Evolutionary conservation across 768 basidiomycete species (phyloP).

Genomic region (Tylopilus sp.): DNA sequence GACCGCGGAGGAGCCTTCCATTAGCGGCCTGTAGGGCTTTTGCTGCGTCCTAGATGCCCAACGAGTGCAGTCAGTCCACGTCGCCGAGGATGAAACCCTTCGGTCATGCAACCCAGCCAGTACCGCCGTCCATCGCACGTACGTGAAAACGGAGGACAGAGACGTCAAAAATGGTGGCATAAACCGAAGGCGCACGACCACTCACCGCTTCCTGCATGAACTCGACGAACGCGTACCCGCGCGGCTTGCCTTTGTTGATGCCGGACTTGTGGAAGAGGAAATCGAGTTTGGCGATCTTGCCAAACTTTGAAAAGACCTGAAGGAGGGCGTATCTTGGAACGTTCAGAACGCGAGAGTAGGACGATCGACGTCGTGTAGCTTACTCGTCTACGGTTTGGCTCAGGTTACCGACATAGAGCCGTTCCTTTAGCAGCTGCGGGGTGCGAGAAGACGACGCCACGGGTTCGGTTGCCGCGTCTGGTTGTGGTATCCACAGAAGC

Average conservation of each 20-base stretch:
- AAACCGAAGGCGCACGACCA: slow-evolving; percentile 27
- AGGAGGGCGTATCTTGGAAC: slow-evolving; percentile 74
- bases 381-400: slow-evolving; percentile 87
- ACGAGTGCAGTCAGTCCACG: slow-evolving; percentile 19
- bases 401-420: slow-evolving; percentile 89
- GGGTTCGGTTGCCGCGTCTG: slow-evolving; percentile 20
- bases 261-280: slow-evolving; percentile 95
- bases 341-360: slow-evolving; percentile 7
- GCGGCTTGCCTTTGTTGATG: slow-evolving; percentile 82
- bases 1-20: slow-evolving; percentile 79
- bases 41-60: slow-evolving; percentile 68
- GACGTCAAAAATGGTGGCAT: slow-evolving; percentile 26
- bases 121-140: slow-evolving; percentile 18
- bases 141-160: slow-evolving; percentile 20
- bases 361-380: slow-evolving; percentile 20
- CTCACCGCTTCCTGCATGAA: slow-evolving; percentile 77
- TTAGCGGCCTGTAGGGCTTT: slow-evolving; percentile 72
- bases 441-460: slow-evolving; percentile 23
- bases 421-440: slow-evolving; percentile 51
- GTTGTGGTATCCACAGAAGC: slow-evolving; percentile 33
- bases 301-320: slow-evolving; percentile 87
- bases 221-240: slow-evolving; percentile 95
- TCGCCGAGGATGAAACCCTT: slow-evolving; percentile 14
- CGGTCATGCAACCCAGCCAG: slow-evolving; percentile 17
- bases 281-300: slow-evolving; percentile 90